These are phyloP conservation scores for Suillus plorans DNA, from an alignment of 768 basidiomycete species.

Conservation along the genomic window DNA sequence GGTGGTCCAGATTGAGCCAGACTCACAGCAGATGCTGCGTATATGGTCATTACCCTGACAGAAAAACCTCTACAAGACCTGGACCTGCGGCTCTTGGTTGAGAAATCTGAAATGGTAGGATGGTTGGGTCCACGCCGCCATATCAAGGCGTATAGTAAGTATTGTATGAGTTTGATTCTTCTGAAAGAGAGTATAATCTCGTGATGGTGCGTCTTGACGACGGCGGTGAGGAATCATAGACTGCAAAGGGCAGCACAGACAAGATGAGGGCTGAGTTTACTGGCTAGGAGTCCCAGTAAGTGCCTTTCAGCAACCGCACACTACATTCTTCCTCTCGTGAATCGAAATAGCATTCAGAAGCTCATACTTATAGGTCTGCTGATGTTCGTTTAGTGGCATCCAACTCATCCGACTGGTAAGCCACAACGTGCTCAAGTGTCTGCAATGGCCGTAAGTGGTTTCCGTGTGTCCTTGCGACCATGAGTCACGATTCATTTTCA, in stretches of 20 bases:
- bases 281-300: slow-evolving; percentile 50
- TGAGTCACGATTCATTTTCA: slow-evolving; percentile 15
- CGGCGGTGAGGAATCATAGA: slow-evolving; percentile 44
- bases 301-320: background rate
- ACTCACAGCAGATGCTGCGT: slow-evolving; percentile 61
- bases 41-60: slow-evolving; percentile 53
- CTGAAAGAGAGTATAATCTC: slow-evolving; percentile 42
- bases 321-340: slow-evolving; percentile 7
- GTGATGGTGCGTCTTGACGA: slow-evolving; percentile 42
- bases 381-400: background rate
- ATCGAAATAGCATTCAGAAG: slow-evolving; percentile 40
- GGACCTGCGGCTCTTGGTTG: slow-evolving; percentile 49
- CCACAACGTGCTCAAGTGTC: slow-evolving; percentile 57
- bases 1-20: slow-evolving; percentile 44
- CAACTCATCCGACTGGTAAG: slow-evolving; percentile 19
- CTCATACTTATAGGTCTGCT: slow-evolving; percentile 40
- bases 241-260: slow-evolving; percentile 38
- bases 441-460: slow-evolving; percentile 46
- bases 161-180: slow-evolving; percentile 30
- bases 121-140: slow-evolving; percentile 47
- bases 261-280: slow-evolving; percentile 48
- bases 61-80: slow-evolving; percentile 47
- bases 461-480: background rate
- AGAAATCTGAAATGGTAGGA: slow-evolving; percentile 47
- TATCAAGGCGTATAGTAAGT: slow-evolving; percentile 39